Evolutionary conservation across 2,329 filamentous ascomycete genomes (phyloP).

Genomic region (Pestalotiopsis sp.): DNA sequence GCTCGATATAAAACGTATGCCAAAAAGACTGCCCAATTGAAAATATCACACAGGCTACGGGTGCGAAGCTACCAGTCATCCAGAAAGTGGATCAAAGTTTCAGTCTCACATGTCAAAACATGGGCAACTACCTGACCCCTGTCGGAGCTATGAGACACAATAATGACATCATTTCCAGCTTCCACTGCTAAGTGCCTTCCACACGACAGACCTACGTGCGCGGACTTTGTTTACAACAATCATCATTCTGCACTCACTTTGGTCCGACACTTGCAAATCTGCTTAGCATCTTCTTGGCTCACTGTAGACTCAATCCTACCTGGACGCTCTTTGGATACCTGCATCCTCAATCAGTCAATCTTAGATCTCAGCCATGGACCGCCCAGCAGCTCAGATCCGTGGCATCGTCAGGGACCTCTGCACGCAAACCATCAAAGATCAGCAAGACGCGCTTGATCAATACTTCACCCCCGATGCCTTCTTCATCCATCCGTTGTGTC

Average conservation of each 20-base stretch:
- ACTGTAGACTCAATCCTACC: not conserved
- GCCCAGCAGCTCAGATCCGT: conserved; percentile 57
- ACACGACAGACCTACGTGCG: too few relatives aligned
- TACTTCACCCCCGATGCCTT: conserved; percentile 73
- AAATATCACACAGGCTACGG: too few relatives aligned
- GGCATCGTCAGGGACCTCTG: conserved; percentile 68
- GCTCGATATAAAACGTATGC: too few relatives aligned
- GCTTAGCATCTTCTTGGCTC: not conserved
- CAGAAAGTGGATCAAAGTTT: too few relatives aligned
- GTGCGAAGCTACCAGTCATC: too few relatives aligned
- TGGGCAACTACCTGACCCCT: not conserved
- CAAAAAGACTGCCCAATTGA: too few relatives aligned
- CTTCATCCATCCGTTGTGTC: conserved; percentile 79
- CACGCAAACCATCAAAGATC: conserved; percentile 64
- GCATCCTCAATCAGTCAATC: not conserved
- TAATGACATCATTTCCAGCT: not conserved
- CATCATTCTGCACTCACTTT: too few relatives aligned
- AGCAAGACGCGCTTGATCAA: conserved; percentile 63
- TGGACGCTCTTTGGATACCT: not conserved
- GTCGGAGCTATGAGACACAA: not conserved
- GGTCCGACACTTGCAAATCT: too few relatives aligned
- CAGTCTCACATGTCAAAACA: too few relatives aligned
- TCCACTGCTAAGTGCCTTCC: not conserved
- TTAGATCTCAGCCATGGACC: conserved; percentile 13
- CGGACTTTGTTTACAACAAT: too few relatives aligned